phyloP scores from a whole-genome alignment of 179 eudicot genomes.

The Silene noctiflora region DNA sequence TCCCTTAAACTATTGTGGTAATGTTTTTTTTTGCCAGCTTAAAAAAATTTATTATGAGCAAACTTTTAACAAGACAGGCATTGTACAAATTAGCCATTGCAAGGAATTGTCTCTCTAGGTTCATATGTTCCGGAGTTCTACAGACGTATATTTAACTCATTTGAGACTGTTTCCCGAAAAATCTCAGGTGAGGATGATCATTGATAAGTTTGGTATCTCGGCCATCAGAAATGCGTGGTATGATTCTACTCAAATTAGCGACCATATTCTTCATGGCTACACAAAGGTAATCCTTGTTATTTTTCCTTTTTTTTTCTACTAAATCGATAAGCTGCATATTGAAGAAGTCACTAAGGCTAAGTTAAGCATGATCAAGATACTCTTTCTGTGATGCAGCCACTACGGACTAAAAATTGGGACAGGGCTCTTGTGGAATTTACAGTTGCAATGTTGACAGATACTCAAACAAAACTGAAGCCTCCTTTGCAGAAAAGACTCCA shows the following conservation, averaged over 20 bases:
- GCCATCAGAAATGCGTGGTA: constrained; percentile 69
- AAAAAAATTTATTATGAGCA: too few species aligned
- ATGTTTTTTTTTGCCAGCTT: neutral
- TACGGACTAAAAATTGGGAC: constrained; percentile 80
- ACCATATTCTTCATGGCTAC: constrained; percentile 63
- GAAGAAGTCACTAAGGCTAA: neutral
- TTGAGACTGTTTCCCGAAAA: constrained; percentile 10
- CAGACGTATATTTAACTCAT: neutral
- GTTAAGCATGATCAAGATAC: neutral
- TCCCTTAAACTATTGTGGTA: too few species aligned
- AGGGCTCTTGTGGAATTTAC: constrained; percentile 70
- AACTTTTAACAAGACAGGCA: neutral
- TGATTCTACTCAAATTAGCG: constrained; percentile 64
- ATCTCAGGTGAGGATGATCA: constrained; percentile 65
- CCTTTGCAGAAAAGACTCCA: constrained; percentile 48
- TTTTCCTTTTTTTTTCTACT: neutral
- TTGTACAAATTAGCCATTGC: neutral
- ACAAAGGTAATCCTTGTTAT: constrained; percentile 57
- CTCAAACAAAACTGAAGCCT: constrained; percentile 50
- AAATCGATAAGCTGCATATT: neutral
- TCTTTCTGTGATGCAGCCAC: constrained; percentile 50
- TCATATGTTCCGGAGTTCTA: neutral
- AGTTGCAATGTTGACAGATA: constrained; percentile 62
- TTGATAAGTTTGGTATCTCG: constrained; percentile 72
- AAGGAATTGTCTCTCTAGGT: neutral